Evolutionary conservation across 495 filamentous ascomycete genomes (phyloP).

Genomic region (Pseudomonodictys pantanalensis): DNA sequence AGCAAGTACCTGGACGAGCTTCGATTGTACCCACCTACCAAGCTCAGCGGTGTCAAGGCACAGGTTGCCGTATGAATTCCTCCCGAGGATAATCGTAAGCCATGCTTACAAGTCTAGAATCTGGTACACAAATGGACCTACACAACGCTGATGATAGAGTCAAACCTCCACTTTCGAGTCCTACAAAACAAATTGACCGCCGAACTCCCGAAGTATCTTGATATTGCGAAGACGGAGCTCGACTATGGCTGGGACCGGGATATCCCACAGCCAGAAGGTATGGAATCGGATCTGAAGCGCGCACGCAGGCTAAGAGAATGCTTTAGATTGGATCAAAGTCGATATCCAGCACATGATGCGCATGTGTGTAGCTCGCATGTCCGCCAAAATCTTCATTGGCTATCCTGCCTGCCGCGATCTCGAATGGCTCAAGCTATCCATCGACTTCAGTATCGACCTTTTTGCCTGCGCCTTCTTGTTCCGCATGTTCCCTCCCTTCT

Average conservation of each 20-base stretch:
- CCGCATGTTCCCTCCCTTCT: constrained; percentile 15
- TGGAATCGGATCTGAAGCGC: neutral
- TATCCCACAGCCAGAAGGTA: constrained; percentile 20
- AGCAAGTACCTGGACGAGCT: constrained; percentile 15
- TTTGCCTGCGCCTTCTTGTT: constrained; percentile 17
- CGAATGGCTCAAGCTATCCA: constrained; percentile 20
- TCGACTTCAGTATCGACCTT: constrained; percentile 15
- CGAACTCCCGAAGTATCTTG: constrained; percentile 5
- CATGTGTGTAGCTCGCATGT: constrained; percentile 23
- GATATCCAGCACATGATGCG: constrained; percentile 22
- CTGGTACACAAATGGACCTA: constrained; percentile 17
- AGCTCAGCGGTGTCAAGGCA: constrained; percentile 11
- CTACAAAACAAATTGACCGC: constrained; percentile 21
- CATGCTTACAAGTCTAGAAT: neutral
- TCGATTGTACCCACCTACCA: neutral
- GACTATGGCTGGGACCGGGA: constrained; percentile 2
- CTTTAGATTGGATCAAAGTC: constrained; percentile 21
- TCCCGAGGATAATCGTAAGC: neutral
- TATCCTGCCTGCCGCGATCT: constrained; percentile 15
- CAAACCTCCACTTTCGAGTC: constrained; percentile 19
- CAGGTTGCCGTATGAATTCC: constrained; percentile 1
- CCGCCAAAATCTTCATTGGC: constrained; percentile 19
- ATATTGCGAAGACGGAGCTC: constrained; percentile 14
- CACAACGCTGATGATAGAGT: constrained; percentile 8
- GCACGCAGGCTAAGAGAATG: neutral